Conservation (phyloP, 805 yeast genomes). For the Myxozyma melibiosi region DNA sequence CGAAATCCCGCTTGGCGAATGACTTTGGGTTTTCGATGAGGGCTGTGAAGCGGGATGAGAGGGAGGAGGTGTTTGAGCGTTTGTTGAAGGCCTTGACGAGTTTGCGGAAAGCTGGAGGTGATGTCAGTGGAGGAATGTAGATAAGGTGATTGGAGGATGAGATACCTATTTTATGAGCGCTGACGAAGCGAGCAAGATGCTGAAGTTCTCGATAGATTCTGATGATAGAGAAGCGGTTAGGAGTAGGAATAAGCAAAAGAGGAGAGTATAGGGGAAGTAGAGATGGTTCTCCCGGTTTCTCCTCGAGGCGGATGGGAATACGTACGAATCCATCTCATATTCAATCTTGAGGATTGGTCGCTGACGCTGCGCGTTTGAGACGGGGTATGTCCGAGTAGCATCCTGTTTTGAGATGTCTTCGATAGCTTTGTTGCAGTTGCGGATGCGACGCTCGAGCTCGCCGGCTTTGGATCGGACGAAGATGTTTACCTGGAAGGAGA, state of each 20-base stretch:
- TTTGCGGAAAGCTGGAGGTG: slow-evolving; percentile 52
- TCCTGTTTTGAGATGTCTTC: slow-evolving; percentile 39
- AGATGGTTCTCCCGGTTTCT: no score
- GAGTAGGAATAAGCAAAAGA: no score
- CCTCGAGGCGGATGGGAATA: no score
- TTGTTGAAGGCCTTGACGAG: slow-evolving; percentile 68
- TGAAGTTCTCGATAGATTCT: slow-evolving; percentile 57
- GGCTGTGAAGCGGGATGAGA: slow-evolving; percentile 38
- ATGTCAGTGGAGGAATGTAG: neutral
- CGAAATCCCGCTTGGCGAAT: slow-evolving; percentile 62
- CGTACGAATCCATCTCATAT: slow-evolving; percentile 29
- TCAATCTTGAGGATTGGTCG: slow-evolving; percentile 23
- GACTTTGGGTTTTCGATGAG: slow-evolving; percentile 53
- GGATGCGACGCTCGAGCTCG: slow-evolving; percentile 60
- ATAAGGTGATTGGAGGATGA: slow-evolving; percentile 34
- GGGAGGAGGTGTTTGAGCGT: slow-evolving; percentile 46
- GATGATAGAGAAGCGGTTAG: no score
- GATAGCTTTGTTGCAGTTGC: slow-evolving; percentile 46
- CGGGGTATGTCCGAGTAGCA: slow-evolving; percentile 28
- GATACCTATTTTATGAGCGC: slow-evolving; percentile 66
- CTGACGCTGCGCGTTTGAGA: slow-evolving; percentile 25
- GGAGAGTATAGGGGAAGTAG: no score
- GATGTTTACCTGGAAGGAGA: slow-evolving; percentile 46
- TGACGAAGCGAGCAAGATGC: slow-evolving; percentile 66
- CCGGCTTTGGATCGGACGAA: slow-evolving; percentile 70